Conservation (phyloP, 192 early-diverging fungal genomes). For the Umbelopsis ramanniana region DNA sequence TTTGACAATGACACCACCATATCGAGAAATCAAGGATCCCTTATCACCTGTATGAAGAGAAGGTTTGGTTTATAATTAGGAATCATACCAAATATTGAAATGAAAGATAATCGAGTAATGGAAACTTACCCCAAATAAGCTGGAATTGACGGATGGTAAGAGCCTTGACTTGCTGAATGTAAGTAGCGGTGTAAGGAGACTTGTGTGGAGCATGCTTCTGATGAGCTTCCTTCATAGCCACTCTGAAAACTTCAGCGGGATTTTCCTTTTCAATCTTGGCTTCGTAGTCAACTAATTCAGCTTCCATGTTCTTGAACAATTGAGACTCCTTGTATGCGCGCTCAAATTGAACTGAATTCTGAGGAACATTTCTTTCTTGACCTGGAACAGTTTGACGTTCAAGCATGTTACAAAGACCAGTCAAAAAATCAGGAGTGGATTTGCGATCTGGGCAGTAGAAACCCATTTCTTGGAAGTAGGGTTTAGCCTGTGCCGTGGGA, state of each 20-base stretch:
- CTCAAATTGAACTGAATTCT: slow-evolving; percentile 62
- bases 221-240: slow-evolving; percentile 62
- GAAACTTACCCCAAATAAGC: slow-evolving; percentile 43
- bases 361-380: slow-evolving; percentile 52
- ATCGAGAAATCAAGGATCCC: slow-evolving; percentile 47
- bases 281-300: slow-evolving; percentile 43
- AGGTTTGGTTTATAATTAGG: neutral
- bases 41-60: slow-evolving; percentile 48
- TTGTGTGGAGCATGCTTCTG: slow-evolving; percentile 42
- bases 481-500: slow-evolving; percentile 46
- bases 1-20: slow-evolving; percentile 57
- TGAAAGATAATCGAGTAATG: neutral
- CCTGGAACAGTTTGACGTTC: slow-evolving; percentile 56
- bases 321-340: slow-evolving; percentile 45
- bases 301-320: slow-evolving; percentile 35
- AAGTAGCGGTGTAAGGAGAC: slow-evolving; percentile 64
- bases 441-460: slow-evolving; percentile 56
- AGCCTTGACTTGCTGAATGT: slow-evolving; percentile 51
- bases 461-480: slow-evolving; percentile 55
- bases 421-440: slow-evolving; percentile 68
- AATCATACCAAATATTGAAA: no score
- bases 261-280: slow-evolving; percentile 32
- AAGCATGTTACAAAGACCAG: slow-evolving; percentile 60
- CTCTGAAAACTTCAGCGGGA: slow-evolving; percentile 43
- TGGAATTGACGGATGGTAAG: slow-evolving; percentile 57